Percentiles rank a stretch among this genome's conserved stretches.
These are phyloP conservation scores for Tolypocladium tundrense DNA, from an alignment of 2,329 filamentous ascomycete species.

Conservation along the genomic window DNA sequence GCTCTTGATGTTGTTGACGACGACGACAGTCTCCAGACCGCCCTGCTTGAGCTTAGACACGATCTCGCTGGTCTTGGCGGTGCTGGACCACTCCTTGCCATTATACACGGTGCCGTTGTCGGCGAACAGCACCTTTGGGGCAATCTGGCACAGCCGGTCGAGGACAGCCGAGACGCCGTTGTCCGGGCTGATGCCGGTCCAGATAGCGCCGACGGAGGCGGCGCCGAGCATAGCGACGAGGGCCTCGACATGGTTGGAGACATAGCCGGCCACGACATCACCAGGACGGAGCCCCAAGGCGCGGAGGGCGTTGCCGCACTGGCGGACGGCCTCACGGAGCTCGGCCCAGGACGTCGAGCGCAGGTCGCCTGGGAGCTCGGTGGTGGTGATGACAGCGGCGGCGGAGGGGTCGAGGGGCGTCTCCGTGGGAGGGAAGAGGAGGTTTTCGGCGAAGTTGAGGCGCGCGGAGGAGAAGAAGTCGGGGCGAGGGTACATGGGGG, in stretches of 20 bases:
- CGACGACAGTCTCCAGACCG: constrained; percentile 58
- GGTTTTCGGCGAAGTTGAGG: constrained; percentile 91
- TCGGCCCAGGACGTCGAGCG: constrained; percentile 60
- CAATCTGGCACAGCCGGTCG: constrained; percentile 77
- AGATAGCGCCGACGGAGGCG: constrained; percentile 74
- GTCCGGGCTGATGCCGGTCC: constrained; percentile 89
- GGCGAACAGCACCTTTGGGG: constrained; percentile 71
- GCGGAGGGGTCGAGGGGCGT: constrained; percentile 39
- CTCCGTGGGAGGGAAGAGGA: constrained; percentile 60
- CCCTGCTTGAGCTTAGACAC: constrained; percentile 48
- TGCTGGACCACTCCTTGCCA: constrained; percentile 74
- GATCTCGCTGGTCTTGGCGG: constrained; percentile 71
- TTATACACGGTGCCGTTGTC: constrained; percentile 90
- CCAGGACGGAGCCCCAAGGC: constrained; percentile 48
- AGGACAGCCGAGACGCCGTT: constrained; percentile 85
- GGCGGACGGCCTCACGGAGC: constrained; percentile 66
- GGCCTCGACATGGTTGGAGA: constrained; percentile 83
- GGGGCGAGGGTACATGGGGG: constrained; percentile 76
- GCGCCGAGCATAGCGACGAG: constrained; percentile 81
- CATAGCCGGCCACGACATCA: constrained; percentile 59
- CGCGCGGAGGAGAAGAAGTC: constrained; percentile 70
- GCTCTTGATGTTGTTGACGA: constrained; percentile 57
- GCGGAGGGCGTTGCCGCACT: constrained; percentile 61
- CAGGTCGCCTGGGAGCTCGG: constrained; percentile 57
- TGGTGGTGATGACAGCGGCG: constrained; percentile 68